Evolutionary conservation across 176 grass and related monocot species (phyloP).

Genomic region (Metroxylon sagu): DNA sequence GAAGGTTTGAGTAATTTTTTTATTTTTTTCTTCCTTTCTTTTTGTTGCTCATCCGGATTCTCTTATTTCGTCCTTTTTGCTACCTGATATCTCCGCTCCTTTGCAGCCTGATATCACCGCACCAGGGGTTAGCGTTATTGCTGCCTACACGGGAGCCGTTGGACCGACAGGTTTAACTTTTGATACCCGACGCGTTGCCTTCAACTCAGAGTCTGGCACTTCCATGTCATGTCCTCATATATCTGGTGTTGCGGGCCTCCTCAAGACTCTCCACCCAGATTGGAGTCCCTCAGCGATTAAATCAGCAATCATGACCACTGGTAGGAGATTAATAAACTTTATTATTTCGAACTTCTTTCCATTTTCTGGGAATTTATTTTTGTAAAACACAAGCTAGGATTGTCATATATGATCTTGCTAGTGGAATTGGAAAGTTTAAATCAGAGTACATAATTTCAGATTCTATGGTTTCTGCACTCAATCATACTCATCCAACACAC

Average conservation of each 20-base stretch:
- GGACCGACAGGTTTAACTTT: slow-evolving; percentile 10
- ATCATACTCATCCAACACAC: too few species aligned
- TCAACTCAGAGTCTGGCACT: slow-evolving; percentile 44
- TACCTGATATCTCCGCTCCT: neutral
- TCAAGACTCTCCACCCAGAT: slow-evolving; percentile 49
- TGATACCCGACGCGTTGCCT: slow-evolving; percentile 40
- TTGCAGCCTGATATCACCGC: slow-evolving; percentile 58
- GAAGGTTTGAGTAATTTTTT: slow-evolving; percentile 28
- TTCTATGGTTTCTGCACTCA: too few species aligned
- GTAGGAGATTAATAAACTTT: slow-evolving; percentile 9
- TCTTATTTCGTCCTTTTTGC: neutral
- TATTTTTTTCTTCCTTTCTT: neutral
- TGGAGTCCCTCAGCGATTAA: slow-evolving; percentile 66
- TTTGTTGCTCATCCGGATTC: neutral
- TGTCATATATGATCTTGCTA: too few species aligned
- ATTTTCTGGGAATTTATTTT: too few species aligned
- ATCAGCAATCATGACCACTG: slow-evolving; percentile 72
- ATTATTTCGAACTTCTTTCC: too few species aligned
- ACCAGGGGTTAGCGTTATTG: slow-evolving; percentile 45
- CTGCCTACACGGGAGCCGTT: slow-evolving; percentile 29
- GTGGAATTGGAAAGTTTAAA: too few species aligned
- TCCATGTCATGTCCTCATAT: slow-evolving; percentile 84
- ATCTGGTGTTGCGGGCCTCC: slow-evolving; percentile 44
- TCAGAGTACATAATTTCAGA: too few species aligned
- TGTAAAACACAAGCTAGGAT: too few species aligned